Evolutionary conservation across 129 eudicot species (phyloP).

Genomic region (Flaveria ramosissima): DNA sequence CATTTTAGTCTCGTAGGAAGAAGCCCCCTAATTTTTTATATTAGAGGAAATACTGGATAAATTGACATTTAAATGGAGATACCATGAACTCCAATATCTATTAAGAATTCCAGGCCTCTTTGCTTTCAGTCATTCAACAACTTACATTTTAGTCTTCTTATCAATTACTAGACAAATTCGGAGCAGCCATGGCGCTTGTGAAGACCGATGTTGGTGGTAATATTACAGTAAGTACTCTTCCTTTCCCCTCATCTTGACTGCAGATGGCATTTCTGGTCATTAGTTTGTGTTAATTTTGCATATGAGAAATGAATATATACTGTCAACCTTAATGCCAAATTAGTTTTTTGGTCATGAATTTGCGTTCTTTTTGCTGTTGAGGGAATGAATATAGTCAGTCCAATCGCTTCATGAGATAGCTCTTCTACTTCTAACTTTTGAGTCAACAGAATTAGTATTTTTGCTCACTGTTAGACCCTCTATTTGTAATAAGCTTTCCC

Average conservation of each 20-base stretch:
- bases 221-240: conserved; percentile 60
- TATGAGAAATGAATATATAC: background rate
- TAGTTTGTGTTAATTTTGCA: background rate
- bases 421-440: background rate
- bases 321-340: background rate
- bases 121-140: conserved; percentile 12
- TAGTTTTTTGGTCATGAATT: background rate
- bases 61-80: background rate
- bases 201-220: conserved; percentile 80
- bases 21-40: background rate
- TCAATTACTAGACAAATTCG: conserved; percentile 65
- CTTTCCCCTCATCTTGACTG: conserved; percentile 15
- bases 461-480: background rate
- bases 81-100: background rate
- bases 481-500: background rate
- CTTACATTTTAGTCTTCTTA: conserved; percentile 14
- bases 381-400: background rate
- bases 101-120: conserved; percentile 3
- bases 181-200: conserved; percentile 82
- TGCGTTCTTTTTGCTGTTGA: background rate
- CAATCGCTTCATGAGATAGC: conserved; percentile 6
- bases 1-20: background rate
- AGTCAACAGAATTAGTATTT: background rate
- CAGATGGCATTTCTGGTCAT: background rate
- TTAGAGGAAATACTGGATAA: background rate